Evolutionary conservation across 2,329 filamentous ascomycete genomes (phyloP).

Genomic region (Parascedosporium putredinis): DNA sequence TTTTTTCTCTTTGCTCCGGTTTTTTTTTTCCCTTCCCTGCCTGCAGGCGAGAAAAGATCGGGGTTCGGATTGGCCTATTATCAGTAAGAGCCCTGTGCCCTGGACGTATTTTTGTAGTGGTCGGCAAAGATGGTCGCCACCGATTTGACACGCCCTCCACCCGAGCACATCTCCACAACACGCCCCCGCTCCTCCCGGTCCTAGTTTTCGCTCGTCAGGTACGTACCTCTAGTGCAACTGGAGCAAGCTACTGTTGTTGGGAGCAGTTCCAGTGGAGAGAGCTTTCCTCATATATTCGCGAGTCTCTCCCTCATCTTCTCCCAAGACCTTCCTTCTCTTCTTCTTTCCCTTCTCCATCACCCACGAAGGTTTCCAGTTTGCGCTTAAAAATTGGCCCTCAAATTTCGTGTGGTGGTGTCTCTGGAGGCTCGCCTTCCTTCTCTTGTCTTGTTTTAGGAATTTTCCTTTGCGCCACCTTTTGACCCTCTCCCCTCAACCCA

Average conservation of each 20-base stretch:
- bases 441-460: slow-evolving; percentile 22
- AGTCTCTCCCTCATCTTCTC: slow-evolving; percentile 4
- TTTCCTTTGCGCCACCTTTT: slow-evolving; percentile 27
- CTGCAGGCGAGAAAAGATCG: neutral
- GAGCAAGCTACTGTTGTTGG: neutral
- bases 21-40: neutral
- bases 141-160: neutral
- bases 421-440: slow-evolving; percentile 22
- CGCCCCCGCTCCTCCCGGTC: slow-evolving; percentile 10
- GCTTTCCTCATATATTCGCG: slow-evolving; percentile 8
- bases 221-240: slow-evolving; percentile 4
- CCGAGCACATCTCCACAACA: slow-evolving; percentile 1
- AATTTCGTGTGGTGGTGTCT: slow-evolving; percentile 35
- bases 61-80: slow-evolving; percentile 2
- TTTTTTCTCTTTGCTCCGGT: neutral
- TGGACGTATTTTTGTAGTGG: neutral
- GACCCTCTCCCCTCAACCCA: slow-evolving; percentile 27
- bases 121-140: slow-evolving; percentile 3
- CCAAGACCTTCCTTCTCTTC: slow-evolving; percentile 9
- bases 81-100: neutral
- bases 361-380: slow-evolving; percentile 35
- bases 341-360: slow-evolving; percentile 29
- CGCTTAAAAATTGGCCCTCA: slow-evolving; percentile 21
- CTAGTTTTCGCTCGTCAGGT: slow-evolving; percentile 1
- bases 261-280: neutral